Evolutionary conservation across 805 yeast genomes (phyloP).

Genomic region (Nakazawaea ambrosiae): DNA sequence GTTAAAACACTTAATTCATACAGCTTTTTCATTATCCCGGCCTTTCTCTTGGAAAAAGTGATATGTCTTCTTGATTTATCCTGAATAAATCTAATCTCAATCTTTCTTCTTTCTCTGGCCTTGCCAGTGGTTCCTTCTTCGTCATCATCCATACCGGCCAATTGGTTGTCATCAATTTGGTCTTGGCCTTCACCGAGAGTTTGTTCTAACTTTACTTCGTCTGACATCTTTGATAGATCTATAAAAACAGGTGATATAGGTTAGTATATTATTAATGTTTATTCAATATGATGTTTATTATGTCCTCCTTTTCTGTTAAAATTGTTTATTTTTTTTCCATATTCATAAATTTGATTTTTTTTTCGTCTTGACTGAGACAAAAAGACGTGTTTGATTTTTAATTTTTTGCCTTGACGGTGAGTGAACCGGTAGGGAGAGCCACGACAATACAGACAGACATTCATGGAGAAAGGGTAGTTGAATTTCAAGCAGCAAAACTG

Average conservation of each 20-base stretch:
- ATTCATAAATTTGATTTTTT: too few species aligned
- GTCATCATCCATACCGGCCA: slow-evolving; percentile 35
- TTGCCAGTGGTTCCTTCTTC: slow-evolving; percentile 42
- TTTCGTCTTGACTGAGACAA: too few species aligned
- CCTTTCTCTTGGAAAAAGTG: slow-evolving; percentile 95
- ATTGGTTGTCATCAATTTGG: slow-evolving; percentile 9
- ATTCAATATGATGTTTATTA: not conserved
- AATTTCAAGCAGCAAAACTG: too few species aligned
- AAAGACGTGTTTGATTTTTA: too few species aligned
- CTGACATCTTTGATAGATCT: slow-evolving; percentile 10
- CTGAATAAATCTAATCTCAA: slow-evolving; percentile 94
- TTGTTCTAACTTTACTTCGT: slow-evolving; percentile 11
- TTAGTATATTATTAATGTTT: too few species aligned
- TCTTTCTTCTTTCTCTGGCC: slow-evolving; percentile 69
- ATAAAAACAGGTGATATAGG: too few species aligned
- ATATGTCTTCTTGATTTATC: slow-evolving; percentile 97
- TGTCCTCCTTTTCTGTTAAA: too few species aligned
- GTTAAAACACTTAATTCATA: slow-evolving; percentile 94
- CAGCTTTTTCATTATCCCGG: slow-evolving; percentile 99
- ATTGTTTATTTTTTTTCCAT: too few species aligned
- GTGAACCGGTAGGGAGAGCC: too few species aligned
- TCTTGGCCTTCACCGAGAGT: slow-evolving; percentile 9
- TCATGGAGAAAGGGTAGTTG: too few species aligned
- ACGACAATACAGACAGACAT: too few species aligned
- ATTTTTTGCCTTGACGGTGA: too few species aligned